Percentiles rank a stretch among this genome's conserved stretches.
These are phyloP conservation scores for Globisporangium echinulatum DNA, from an alignment of 352 stramenopile species.

Conservation along the genomic window DNA sequence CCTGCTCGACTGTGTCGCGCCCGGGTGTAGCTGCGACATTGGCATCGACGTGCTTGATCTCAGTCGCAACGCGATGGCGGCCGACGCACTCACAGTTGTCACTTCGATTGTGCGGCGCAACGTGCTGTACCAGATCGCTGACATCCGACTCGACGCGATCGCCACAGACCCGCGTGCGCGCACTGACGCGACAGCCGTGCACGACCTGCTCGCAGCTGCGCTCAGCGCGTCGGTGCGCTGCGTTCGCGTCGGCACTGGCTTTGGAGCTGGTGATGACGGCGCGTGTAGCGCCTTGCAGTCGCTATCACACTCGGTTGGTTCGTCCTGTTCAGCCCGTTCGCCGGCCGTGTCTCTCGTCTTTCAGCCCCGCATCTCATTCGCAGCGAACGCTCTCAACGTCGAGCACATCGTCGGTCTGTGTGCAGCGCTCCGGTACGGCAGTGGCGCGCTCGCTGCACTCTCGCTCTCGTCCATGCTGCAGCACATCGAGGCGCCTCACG, in stretches of 20 bases:
- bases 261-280: no score
- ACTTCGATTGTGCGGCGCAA: neutral
- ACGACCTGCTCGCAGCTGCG: neutral
- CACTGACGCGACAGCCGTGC: neutral
- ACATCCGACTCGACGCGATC: neutral
- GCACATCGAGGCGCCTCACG: neutral
- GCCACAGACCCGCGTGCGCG: neutral
- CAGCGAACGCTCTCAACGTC: neutral
- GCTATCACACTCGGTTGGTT: no score
- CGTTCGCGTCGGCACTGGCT: neutral
- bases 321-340: no score
- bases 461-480: neutral
- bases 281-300: no score
- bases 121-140: neutral
- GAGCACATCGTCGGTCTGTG: neutral
- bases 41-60: conserved; percentile 1
- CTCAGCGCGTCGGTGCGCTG: neutral
- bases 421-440: neutral
- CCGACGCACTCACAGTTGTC: neutral
- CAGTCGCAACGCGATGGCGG: neutral
- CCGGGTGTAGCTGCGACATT: neutral
- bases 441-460: neutral
- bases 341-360: no score
- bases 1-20: neutral
- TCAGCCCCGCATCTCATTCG: neutral